Evolutionary conservation across 1,139 yeast genomes (phyloP).

Genomic region (Meyerozyma carpophila): DNA sequence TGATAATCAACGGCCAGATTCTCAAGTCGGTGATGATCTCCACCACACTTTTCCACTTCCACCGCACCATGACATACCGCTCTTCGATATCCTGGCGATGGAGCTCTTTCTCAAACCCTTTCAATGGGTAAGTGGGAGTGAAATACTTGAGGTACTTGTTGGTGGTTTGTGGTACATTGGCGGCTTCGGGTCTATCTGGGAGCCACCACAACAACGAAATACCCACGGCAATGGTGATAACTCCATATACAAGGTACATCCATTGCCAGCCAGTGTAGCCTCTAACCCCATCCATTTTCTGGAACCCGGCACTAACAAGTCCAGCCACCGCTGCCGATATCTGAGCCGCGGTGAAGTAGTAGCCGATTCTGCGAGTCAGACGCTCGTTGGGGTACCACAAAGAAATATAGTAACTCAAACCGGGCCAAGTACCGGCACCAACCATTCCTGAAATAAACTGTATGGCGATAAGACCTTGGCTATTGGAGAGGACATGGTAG

Average conservation of each 20-base stretch:
- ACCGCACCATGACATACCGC: conserved; percentile 38
- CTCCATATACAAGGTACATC: conserved; percentile 77
- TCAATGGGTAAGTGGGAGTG: conserved; percentile 49
- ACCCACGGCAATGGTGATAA: conserved; percentile 64
- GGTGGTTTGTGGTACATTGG: conserved; percentile 7
- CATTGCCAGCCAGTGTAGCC: conserved; percentile 86
- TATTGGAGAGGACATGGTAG: conserved; percentile 51
- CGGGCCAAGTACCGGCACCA: conserved; percentile 95
- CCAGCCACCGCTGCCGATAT: conserved; percentile 84
- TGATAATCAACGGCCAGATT: conserved; percentile 75
- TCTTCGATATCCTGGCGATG: conserved; percentile 63
- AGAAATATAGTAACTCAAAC: conserved; percentile 77
- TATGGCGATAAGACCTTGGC: conserved; percentile 61
- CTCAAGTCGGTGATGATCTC: conserved; percentile 56
- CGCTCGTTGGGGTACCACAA: conserved; percentile 84
- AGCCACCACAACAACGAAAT: conserved; percentile 73
- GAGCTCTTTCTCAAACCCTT: conserved; percentile 43
- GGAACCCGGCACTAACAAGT: conserved; percentile 81
- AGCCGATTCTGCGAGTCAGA: conserved; percentile 75
- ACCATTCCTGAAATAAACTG: conserved; percentile 74
- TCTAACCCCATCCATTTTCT: conserved; percentile 65
- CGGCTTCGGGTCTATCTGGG: conserved; percentile 56
- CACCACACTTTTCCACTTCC: conserved; percentile 60
- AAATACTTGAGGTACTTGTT: conserved; percentile 19
- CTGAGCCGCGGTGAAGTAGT: conserved; percentile 89